Conservation (phyloP, 1,284 basidiomycete genomes). For the Omphalotus olearius region DNA sequence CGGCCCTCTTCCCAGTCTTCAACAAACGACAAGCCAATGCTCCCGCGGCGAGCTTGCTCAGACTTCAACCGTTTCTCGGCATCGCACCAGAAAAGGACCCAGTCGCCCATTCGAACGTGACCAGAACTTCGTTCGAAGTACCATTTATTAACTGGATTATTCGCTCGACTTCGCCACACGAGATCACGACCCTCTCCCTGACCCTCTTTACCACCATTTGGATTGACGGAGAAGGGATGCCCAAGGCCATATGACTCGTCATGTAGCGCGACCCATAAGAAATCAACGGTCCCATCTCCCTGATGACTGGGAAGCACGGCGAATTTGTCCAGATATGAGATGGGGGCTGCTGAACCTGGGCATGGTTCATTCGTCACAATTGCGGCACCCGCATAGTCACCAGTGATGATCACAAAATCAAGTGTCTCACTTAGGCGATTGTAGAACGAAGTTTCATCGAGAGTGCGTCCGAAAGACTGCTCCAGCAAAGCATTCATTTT, state of each 20-base stretch:
- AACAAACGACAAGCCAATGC: slow-evolving; percentile 65
- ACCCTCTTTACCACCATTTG: slow-evolving; percentile 89
- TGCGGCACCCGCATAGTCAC: slow-evolving; percentile 94
- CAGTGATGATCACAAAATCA: slow-evolving; percentile 93
- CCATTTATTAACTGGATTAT: slow-evolving; percentile 99
- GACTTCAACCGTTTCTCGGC: slow-evolving; percentile 79
- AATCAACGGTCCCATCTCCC: slow-evolving; percentile 98
- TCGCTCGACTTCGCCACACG: slow-evolving; percentile 89
- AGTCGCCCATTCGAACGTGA: slow-evolving; percentile 78
- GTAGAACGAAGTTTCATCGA: slow-evolving; percentile 80
- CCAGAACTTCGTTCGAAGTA: slow-evolving; percentile 97
- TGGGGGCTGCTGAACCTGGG: slow-evolving; percentile 38
- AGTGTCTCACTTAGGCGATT: slow-evolving; percentile 69
- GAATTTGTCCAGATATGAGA: slow-evolving; percentile 98
- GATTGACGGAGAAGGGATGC: slow-evolving; percentile 90
- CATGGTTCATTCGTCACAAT: slow-evolving; percentile 85
- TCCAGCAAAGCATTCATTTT: slow-evolving; percentile 85
- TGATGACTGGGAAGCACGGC: slow-evolving; percentile 93
- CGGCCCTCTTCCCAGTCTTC: slow-evolving; percentile 82
- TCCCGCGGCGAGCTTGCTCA: slow-evolving; percentile 59
- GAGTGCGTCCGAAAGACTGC: slow-evolving; percentile 75
- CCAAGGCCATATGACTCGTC: slow-evolving; percentile 98
- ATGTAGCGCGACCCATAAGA: slow-evolving; percentile 97
- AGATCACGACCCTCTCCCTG: slow-evolving; percentile 89
- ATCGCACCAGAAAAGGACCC: slow-evolving; percentile 99